These are phyloP conservation scores for Scleromitrula shiraiana DNA, from an alignment of 2,329 filamentous ascomycete genomes.

Conservation along the genomic window DNA sequence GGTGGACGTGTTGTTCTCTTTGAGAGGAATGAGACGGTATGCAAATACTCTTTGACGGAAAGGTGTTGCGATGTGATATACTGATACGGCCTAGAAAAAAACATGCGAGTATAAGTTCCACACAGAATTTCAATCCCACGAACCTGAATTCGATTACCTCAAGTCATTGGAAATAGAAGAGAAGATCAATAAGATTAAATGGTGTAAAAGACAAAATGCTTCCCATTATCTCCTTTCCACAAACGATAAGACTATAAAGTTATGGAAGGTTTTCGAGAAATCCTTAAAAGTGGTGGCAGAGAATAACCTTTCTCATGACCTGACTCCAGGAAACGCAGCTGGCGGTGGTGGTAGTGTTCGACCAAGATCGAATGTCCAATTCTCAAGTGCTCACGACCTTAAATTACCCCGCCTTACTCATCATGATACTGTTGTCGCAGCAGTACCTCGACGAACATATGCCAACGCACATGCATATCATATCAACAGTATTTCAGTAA, in stretches of 20 bases:
- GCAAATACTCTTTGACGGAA: conserved; percentile 3
- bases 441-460: conserved; percentile 91
- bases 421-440: conserved; percentile 95
- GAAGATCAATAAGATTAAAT: conserved; percentile 99
- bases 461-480: conserved; percentile 98
- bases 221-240: conserved; percentile 97
- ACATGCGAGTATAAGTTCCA: conserved; percentile 99
- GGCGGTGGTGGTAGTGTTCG: conserved; percentile 73
- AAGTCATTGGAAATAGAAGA: conserved; percentile 99
- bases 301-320: conserved; percentile 93
- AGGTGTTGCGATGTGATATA: neutral
- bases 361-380: conserved; percentile 61
- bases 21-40: conserved; percentile 90
- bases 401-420: conserved; percentile 95
- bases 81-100: conserved; percentile 70
- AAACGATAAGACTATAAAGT: conserved; percentile 99
- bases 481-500: conserved; percentile 99
- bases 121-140: conserved; percentile 98
- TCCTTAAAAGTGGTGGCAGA: conserved; percentile 97
- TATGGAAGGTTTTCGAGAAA: conserved; percentile 99
- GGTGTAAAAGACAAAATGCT: conserved; percentile 95
- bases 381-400: conserved; percentile 73
- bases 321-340: conserved; percentile 64
- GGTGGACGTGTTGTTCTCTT: conserved; percentile 79
- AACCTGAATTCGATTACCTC: conserved; percentile 98